These are phyloP conservation scores for Aspergillus oerlinghausenensis DNA, from an alignment of 2,329 filamentous ascomycete genomes.

Conservation along the genomic window DNA sequence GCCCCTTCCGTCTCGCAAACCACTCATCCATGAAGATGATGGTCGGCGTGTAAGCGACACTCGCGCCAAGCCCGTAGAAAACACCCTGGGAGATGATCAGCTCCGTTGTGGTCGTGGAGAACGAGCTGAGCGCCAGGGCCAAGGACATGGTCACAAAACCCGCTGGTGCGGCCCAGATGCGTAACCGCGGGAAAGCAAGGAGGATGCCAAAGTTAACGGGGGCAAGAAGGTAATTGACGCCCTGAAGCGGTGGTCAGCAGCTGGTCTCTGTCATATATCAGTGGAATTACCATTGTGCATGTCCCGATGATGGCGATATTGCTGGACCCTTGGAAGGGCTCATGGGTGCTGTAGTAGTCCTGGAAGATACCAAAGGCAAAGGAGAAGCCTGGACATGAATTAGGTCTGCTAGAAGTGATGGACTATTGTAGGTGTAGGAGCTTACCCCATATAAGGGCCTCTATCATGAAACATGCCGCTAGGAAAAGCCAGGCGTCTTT, in stretches of 20 bases:
- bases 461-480: conserved; percentile 48
- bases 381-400: conserved; percentile 53
- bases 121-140: conserved; percentile 35
- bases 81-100: conserved; percentile 38
- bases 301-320: conserved; percentile 61
- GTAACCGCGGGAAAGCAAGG: conserved; percentile 28
- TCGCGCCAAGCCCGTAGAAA: conserved; percentile 42
- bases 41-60: conserved; percentile 43
- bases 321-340: conserved; percentile 49
- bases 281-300: conserved; percentile 48
- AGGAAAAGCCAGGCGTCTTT: conserved; percentile 45
- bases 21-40: conserved; percentile 49
- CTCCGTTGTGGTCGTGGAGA: conserved; percentile 36
- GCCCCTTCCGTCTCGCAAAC: conserved; percentile 46
- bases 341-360: conserved; percentile 60
- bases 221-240: conserved; percentile 24
- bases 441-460: conserved; percentile 52
- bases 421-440: conserved; percentile 2
- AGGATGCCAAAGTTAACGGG: conserved; percentile 24
- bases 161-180: conserved; percentile 23
- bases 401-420: not conserved
- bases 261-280: not conserved
- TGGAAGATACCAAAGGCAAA: conserved; percentile 69
- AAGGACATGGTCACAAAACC: conserved; percentile 34
- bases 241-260: conserved; percentile 12